Conservation (phyloP, 805 yeast species). For the Kuraishia floccosa region DNA sequence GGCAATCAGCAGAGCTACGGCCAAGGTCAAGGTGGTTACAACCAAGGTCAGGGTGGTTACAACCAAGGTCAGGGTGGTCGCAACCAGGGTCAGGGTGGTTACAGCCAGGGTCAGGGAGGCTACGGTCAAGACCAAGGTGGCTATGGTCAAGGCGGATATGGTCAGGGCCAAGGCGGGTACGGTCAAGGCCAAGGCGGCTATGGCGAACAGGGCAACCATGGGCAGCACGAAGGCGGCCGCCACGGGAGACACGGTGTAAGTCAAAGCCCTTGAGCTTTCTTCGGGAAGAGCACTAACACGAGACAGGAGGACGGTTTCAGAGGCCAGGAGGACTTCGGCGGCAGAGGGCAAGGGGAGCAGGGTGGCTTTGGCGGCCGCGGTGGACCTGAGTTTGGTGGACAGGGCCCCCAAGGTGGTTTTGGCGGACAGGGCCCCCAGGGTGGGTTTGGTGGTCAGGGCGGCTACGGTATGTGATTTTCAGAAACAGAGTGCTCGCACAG, state of each 20-base stretch:
- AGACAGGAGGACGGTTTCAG: too few relatives aligned
- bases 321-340: too few relatives aligned
- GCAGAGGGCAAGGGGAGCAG: conserved; percentile 10
- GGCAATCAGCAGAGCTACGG: conserved; percentile 8
- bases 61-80: conserved; percentile 5
- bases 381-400: conserved; percentile 3
- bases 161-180: conserved; percentile 8
- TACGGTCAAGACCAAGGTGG: conserved; percentile 5
- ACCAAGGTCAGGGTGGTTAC: conserved; percentile 6
- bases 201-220: conserved; percentile 8
- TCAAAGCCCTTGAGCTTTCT: too few relatives aligned
- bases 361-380: conserved; percentile 6
- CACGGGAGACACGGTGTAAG: too few relatives aligned
- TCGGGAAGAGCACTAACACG: too few relatives aligned
- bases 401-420: conserved; percentile 3
- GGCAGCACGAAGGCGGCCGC: too few relatives aligned
- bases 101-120: conserved; percentile 3
- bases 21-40: conserved; percentile 5
- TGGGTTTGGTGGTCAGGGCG: background rate
- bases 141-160: conserved; percentile 8
- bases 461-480: conserved; percentile 7
- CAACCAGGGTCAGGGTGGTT: conserved; percentile 6
- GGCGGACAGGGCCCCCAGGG: conserved; percentile 3
- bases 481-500: conserved; percentile 10
- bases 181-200: conserved; percentile 7